Conservation (phyloP, 192 early-diverging fungal genomes). For the Backusella mclennaniae region DNA sequence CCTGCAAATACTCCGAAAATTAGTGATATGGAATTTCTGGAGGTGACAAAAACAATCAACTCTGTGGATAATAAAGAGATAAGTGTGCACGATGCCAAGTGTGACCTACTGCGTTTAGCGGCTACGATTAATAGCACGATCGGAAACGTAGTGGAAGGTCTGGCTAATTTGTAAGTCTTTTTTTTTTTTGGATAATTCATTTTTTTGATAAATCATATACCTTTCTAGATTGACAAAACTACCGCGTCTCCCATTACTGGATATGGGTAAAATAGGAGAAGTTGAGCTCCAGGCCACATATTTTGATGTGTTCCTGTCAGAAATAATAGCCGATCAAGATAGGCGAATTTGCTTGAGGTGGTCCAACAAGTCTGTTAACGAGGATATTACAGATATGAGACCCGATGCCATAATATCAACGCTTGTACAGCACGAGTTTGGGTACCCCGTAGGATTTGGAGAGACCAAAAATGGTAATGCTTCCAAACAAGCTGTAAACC, state of each 20-base stretch:
- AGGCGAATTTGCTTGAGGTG: background rate
- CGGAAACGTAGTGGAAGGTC: no score
- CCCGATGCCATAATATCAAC: conserved; percentile 11
- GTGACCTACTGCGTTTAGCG: no score
- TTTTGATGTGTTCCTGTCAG: conserved; percentile 12
- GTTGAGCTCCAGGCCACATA: conserved; percentile 5
- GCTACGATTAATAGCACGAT: no score
- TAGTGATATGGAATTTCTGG: conserved; percentile 1
- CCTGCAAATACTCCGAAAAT: background rate
- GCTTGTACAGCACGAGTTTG: conserved; percentile 6
- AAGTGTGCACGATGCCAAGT: no score
- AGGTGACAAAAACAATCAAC: conserved; percentile 12
- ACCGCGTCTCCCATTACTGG: background rate
- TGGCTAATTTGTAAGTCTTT: no score
- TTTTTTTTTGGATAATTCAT: no score
- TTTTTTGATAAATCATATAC: background rate
- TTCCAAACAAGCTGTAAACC: conserved; percentile 10
- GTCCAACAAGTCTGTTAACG: background rate
- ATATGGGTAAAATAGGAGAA: conserved; percentile 8
- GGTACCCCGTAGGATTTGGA: background rate
- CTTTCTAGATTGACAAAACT: conserved; percentile 14
- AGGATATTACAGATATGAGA: conserved; percentile 7
- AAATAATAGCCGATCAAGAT: conserved; percentile 7
- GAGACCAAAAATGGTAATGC: conserved; percentile 1
- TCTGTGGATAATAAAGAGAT: background rate